Conservation (phyloP, 1,284 basidiomycete species). For the Ustilago crameri region DNA sequence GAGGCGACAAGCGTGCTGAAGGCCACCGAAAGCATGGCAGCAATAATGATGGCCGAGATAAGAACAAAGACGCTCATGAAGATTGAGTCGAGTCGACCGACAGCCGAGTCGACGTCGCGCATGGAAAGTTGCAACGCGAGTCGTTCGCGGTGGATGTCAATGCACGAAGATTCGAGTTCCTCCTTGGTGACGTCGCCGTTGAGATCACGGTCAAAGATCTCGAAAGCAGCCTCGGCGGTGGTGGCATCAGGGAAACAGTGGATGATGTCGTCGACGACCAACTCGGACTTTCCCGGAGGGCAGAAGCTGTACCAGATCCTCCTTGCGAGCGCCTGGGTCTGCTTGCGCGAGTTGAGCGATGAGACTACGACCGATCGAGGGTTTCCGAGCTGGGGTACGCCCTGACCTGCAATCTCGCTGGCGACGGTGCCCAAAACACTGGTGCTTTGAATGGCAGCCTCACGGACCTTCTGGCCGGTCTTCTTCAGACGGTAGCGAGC, state of each 20-base stretch:
- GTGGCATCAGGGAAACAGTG: slow-evolving; percentile 74
- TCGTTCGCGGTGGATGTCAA: slow-evolving; percentile 85
- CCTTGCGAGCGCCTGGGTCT: slow-evolving; percentile 84
- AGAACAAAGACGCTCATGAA: slow-evolving; percentile 72
- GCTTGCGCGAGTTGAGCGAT: slow-evolving; percentile 72
- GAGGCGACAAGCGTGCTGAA: slow-evolving; percentile 80
- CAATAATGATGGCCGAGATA: slow-evolving; percentile 76
- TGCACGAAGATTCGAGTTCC: slow-evolving; percentile 80
- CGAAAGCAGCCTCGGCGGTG: slow-evolving; percentile 72
- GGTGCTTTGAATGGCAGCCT: slow-evolving; percentile 70
- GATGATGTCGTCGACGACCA: slow-evolving; percentile 79
- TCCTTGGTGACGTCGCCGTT: slow-evolving; percentile 83
- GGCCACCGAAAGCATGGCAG: slow-evolving; percentile 74
- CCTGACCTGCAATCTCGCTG: slow-evolving; percentile 72
- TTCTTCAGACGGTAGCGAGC: slow-evolving; percentile 30
- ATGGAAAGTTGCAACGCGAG: slow-evolving; percentile 85
- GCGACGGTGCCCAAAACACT: slow-evolving; percentile 70
- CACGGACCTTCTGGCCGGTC: slow-evolving; percentile 44
- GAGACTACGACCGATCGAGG: slow-evolving; percentile 44
- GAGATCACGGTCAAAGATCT: slow-evolving; percentile 83
- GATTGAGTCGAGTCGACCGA: slow-evolving; percentile 73
- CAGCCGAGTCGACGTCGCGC: slow-evolving; percentile 85
- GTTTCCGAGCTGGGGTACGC: slow-evolving; percentile 76
- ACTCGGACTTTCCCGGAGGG: slow-evolving; percentile 67
- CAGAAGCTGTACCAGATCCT: slow-evolving; percentile 88